phyloP scores from a whole-genome alignment of 257 asterid species.

The Nicotiana paniculata region DNA sequence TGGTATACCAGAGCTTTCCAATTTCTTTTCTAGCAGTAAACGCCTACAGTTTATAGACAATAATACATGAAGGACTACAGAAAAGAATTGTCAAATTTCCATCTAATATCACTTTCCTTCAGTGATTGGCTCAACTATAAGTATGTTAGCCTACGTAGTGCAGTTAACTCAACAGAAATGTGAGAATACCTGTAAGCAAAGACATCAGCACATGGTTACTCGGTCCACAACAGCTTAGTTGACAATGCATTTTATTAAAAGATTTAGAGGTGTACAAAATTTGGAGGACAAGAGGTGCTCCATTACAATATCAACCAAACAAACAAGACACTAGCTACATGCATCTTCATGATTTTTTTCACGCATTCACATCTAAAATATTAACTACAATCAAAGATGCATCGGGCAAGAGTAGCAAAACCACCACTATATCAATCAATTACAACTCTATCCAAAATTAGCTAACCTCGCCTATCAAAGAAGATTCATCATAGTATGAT shows the following conservation, averaged over 20 bases:
- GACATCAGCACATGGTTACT: not conserved
- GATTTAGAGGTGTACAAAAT: not conserved
- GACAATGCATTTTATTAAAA: not conserved
- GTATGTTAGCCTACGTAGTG: not conserved
- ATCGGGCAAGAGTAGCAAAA: too few species aligned
- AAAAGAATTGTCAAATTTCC: not conserved
- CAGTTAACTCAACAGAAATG: not conserved
- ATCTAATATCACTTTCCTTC: not conserved
- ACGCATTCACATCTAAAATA: too few species aligned
- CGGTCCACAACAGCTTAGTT: not conserved
- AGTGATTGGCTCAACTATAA: not conserved
- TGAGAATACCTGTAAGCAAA: not conserved
- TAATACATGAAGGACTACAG: not conserved
- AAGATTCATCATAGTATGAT: too few species aligned
- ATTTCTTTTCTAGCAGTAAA: slow-evolving; percentile 40
- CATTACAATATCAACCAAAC: not conserved
- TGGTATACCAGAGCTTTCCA: slow-evolving; percentile 51
- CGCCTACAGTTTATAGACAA: slow-evolving; percentile 44
- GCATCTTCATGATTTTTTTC: not conserved
- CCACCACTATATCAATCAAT: too few species aligned
- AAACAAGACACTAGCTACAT: not conserved
- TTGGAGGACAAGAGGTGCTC: not conserved
- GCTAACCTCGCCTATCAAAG: too few species aligned
- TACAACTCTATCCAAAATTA: too few species aligned
- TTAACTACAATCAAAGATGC: too few species aligned